Conservation (phyloP, 257 asterid species). For the Salvia rosmarinus region DNA sequence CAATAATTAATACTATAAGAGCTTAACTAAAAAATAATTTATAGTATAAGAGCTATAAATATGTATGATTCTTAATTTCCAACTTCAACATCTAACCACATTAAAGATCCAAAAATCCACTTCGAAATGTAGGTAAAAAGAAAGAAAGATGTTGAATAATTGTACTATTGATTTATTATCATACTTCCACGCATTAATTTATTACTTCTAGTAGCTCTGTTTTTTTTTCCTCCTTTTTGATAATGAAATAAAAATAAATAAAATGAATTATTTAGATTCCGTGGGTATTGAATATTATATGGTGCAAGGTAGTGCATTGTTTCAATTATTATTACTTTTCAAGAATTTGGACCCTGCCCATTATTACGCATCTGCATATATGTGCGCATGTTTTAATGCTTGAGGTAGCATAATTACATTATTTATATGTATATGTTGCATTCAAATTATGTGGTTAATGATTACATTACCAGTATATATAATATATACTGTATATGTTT, state of each 20-base stretch:
- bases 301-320: conserved; percentile 7
- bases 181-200: not conserved
- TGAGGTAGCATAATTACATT: conserved; percentile 5
- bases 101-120: conserved; percentile 21
- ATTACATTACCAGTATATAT: not conserved
- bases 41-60: not conserved
- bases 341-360: conserved; percentile 1
- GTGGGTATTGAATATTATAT: conserved; percentile 19
- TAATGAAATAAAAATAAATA: conserved; percentile 19
- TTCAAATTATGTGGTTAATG: conserved; percentile 2
- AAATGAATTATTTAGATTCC: conserved; percentile 23
- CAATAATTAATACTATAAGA: conserved; percentile 22
- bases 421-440: not conserved
- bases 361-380: conserved; percentile 13
- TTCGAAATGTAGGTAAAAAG: conserved; percentile 24
- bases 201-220: not conserved
- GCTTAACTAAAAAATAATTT: too few species aligned
- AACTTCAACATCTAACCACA: conserved; percentile 7
- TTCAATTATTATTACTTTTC: conserved; percentile 27
- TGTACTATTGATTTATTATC: conserved; percentile 25
- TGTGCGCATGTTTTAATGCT: not conserved
- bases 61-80: conserved; percentile 10
- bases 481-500: not conserved
- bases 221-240: not conserved
- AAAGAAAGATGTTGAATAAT: conserved; percentile 15